Conservation (phyloP, 345 rosid genomes). For the Heritiera littoralis region DNA sequence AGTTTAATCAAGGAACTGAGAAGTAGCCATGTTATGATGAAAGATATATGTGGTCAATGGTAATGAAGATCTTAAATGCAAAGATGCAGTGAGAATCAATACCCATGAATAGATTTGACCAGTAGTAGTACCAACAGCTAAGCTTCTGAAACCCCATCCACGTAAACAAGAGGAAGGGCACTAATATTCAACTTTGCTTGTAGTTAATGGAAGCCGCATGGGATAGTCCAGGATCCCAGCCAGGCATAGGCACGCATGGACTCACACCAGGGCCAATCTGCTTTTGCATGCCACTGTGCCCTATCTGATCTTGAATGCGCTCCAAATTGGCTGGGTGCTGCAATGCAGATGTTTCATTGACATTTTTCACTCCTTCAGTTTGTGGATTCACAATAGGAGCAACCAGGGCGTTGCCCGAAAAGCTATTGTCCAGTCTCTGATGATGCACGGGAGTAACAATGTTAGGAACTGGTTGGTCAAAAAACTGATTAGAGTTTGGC, state of each 20-base stretch:
- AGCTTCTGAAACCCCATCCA: background rate
- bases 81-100: slow-evolving; percentile 14
- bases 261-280: slow-evolving; percentile 18
- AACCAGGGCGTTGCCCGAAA: slow-evolving; percentile 28
- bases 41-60: background rate
- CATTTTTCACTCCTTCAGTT: slow-evolving; percentile 23
- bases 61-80: slow-evolving; percentile 14
- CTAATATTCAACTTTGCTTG: slow-evolving; percentile 26
- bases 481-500: slow-evolving; percentile 41
- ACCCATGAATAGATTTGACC: background rate
- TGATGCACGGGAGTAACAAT: slow-evolving; percentile 34
- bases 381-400: slow-evolving; percentile 26
- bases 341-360: slow-evolving; percentile 23
- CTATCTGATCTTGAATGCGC: slow-evolving; percentile 16
- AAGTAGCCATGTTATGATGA: background rate
- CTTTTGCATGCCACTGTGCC: slow-evolving; percentile 11
- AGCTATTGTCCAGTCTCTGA: slow-evolving; percentile 34
- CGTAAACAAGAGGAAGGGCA: background rate
- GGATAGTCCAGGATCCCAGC: slow-evolving; percentile 32
- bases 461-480: slow-evolving; percentile 42
- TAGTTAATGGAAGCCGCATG: slow-evolving; percentile 23
- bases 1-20: slow-evolving; percentile 6
- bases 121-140: background rate
- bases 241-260: slow-evolving; percentile 26
- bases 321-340: slow-evolving; percentile 23